phyloP scores from a whole-genome alignment of 306 rosid genomes.

The Corylus avellana region DNA sequence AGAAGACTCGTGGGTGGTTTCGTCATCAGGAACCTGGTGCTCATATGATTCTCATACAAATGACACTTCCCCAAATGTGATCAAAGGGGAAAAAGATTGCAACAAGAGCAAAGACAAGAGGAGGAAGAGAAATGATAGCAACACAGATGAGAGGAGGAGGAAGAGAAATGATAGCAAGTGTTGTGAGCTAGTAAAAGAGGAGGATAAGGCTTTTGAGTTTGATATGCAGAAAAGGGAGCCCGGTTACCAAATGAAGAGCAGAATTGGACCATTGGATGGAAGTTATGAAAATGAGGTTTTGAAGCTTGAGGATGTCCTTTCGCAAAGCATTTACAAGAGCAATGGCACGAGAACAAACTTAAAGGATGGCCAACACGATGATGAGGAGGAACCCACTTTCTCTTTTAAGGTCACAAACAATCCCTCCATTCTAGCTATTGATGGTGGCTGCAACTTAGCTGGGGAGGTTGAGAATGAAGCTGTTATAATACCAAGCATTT shows the following conservation, averaged over 20 bases:
- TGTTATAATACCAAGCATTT: background rate
- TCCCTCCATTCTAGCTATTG: background rate
- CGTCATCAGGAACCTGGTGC: background rate
- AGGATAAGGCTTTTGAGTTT: background rate
- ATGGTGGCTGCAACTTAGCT: background rate
- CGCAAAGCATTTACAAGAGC: background rate
- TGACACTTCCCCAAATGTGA: background rate
- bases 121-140: background rate
- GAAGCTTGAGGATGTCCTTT: constrained; percentile 23
- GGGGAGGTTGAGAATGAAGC: background rate
- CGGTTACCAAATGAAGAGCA: background rate
- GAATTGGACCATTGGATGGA: background rate
- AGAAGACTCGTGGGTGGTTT: background rate
- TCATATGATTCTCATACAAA: background rate
- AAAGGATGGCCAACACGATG: background rate
- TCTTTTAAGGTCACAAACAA: background rate
- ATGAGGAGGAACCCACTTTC: background rate
- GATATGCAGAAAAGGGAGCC: background rate
- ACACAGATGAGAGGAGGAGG: background rate
- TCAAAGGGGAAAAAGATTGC: background rate
- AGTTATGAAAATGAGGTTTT: background rate
- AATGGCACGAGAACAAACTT: background rate
- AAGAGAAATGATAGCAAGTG: background rate
- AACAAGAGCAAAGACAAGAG: background rate
- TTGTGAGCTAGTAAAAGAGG: background rate